phyloP scores from a whole-genome alignment of 2,329 filamentous ascomycete genomes.

The Simplicillium aogashimaense region DNA sequence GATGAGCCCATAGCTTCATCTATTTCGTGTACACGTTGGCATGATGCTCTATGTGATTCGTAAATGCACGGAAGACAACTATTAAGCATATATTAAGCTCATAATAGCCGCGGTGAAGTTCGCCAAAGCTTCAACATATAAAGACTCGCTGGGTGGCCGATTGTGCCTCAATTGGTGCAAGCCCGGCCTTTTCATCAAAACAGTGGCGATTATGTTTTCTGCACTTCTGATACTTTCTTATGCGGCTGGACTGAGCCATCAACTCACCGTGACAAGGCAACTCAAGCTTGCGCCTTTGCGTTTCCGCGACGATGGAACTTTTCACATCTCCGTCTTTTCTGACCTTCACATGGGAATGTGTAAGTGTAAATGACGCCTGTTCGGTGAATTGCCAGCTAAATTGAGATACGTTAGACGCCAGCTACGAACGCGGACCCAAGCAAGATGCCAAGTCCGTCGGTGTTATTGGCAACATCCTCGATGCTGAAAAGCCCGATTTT shows the following conservation, averaged over 20 bases:
- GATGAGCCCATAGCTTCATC: no score
- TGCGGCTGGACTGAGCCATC: not conserved
- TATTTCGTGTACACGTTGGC: no score
- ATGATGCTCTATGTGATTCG: no score
- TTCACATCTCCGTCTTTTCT: slow-evolving; percentile 8
- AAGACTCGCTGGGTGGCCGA: no score
- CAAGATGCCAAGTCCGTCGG: slow-evolving; percentile 32
- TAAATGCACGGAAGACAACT: no score
- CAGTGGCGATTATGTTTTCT: not conserved
- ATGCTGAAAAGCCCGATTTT: slow-evolving; percentile 2
- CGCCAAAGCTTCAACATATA: no score
- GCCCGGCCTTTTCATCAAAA: no score
- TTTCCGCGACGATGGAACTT: slow-evolving; percentile 5
- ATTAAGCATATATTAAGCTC: no score
- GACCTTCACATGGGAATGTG: slow-evolving; percentile 6
- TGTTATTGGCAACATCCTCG: slow-evolving; percentile 18
- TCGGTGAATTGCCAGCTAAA: not conserved
- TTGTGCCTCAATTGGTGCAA: no score
- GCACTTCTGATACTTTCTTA: not conserved
- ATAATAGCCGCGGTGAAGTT: no score
- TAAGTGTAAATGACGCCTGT: not conserved
- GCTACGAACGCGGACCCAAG: slow-evolving; percentile 8
- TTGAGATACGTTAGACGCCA: not conserved
- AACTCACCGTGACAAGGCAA: not conserved
- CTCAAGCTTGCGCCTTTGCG: slow-evolving; percentile 2